phyloP scores from a whole-genome alignment of 192 early-diverging fungal genomes.

The Gonapodya prolifera region DNA sequence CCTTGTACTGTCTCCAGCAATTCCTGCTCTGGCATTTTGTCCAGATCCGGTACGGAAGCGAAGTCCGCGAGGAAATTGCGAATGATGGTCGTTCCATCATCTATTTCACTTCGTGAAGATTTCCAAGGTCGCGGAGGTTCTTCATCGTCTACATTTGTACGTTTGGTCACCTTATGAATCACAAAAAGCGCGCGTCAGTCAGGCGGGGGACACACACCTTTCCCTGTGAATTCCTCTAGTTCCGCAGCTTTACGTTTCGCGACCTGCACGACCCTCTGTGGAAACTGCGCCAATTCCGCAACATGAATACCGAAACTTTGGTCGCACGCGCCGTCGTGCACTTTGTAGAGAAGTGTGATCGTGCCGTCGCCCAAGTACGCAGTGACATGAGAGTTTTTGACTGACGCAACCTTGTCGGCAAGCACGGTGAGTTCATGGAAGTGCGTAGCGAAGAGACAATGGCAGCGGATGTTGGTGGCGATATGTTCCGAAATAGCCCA shows the following conservation, averaged over 20 bases:
- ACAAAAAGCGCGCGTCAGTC: background rate
- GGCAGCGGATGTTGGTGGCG: conserved; percentile 48
- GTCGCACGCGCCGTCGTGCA: conserved; percentile 77
- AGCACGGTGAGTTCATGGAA: conserved; percentile 94
- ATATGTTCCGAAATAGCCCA: conserved; percentile 92
- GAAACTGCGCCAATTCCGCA: conserved; percentile 86
- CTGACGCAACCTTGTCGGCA: conserved; percentile 48
- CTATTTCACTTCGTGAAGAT: conserved; percentile 29
- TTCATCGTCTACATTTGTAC: background rate
- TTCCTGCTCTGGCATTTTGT: conserved; percentile 21
- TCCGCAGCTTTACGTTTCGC: conserved; percentile 79
- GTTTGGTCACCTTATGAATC: background rate
- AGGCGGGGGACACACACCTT: conserved; percentile 9
- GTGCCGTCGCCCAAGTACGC: conserved; percentile 43
- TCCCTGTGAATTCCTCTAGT: conserved; percentile 57
- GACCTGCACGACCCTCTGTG: conserved; percentile 63
- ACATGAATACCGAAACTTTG: conserved; percentile 99
- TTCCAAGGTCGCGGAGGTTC: conserved; percentile 15
- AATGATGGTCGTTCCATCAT: conserved; percentile 24
- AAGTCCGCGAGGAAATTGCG: conserved; percentile 38
- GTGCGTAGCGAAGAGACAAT: conserved; percentile 89
- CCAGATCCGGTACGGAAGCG: conserved; percentile 13
- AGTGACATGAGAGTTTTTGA: conserved; percentile 82
- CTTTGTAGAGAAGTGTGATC: conserved; percentile 86
- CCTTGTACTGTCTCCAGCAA: conserved; percentile 21